Evolutionary conservation across 805 yeast species (phyloP).

Genomic region (Torulaspora maleeae): DNA sequence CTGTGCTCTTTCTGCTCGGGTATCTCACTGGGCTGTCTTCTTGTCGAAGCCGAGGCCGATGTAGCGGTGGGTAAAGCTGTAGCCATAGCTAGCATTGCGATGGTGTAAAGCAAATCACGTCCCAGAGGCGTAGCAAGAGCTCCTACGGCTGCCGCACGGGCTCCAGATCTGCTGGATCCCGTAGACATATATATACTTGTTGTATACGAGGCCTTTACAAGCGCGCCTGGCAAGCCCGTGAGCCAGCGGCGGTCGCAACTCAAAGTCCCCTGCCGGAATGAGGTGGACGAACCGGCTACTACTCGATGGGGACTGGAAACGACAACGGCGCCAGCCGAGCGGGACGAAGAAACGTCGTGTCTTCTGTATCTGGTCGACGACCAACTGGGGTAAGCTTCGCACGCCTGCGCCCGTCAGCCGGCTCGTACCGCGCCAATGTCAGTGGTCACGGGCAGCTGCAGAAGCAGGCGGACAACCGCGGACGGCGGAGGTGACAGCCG

Average conservation of each 20-base stretch:
- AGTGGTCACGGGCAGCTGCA: too few species aligned
- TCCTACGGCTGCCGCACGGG: not conserved
- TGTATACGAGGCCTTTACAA: constrained; percentile 2
- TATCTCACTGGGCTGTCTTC: not conserved
- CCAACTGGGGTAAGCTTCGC: constrained; percentile 3
- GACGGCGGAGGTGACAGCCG: constrained; percentile 3
- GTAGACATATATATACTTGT: too few species aligned
- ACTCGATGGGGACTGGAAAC: not conserved
- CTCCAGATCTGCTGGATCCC: not conserved
- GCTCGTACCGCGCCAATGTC: not conserved
- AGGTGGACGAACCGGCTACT: constrained; percentile 3
- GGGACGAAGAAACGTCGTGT: constrained; percentile 1
- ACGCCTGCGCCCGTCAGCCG: not conserved
- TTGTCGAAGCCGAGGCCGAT: not conserved
- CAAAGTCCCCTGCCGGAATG: constrained; percentile 1
- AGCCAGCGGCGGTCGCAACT: not conserved
- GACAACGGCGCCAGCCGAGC: not conserved
- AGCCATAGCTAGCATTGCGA: constrained; percentile 8
- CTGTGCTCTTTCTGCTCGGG: constrained; percentile 1
- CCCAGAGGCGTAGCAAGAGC: too few species aligned
- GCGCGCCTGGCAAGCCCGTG: too few species aligned
- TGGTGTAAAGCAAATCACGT: too few species aligned
- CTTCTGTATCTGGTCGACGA: not conserved
- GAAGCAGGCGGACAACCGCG: not conserved
- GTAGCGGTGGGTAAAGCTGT: constrained; percentile 4